Percentiles rank a stretch among this genome's conserved stretches.
Conservation (phyloP, 768 basidiomycete genomes). For the Mrakia gelida region DNA sequence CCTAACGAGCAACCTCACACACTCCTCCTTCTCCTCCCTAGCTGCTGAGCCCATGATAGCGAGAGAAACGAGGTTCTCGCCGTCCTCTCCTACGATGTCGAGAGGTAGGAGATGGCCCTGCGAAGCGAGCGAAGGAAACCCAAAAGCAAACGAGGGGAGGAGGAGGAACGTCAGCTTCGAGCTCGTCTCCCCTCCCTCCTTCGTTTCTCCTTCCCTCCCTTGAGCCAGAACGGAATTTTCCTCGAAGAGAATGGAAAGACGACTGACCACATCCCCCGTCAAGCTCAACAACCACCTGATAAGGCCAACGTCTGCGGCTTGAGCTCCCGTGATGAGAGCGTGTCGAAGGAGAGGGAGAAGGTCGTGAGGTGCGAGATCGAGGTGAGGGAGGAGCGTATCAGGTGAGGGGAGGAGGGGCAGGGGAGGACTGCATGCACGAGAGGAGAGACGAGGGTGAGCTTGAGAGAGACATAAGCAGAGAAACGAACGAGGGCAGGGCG, state of each 20-base stretch:
- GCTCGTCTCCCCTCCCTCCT: neutral
- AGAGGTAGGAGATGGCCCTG: constrained; percentile 24
- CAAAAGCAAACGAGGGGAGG: neutral
- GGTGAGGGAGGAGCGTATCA: constrained; percentile 16
- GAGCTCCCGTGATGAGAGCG: constrained; percentile 15
- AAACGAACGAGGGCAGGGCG: neutral
- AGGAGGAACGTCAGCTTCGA: neutral
- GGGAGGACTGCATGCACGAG: constrained; percentile 6
- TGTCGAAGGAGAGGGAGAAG: constrained; percentile 30
- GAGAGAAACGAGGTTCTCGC: constrained; percentile 54
- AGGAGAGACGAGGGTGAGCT: neutral
- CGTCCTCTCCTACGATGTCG: constrained; percentile 73
- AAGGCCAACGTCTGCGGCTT: constrained; percentile 9
- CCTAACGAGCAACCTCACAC: constrained; percentile 69
- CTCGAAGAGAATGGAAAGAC: neutral
- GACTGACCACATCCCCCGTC: constrained; percentile 8
- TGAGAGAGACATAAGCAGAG: neutral
- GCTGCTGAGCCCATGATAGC: constrained; percentile 57
- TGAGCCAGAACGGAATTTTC: neutral
- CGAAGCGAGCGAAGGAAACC: neutral
- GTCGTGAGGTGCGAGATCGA: constrained; percentile 24
- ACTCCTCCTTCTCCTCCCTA: constrained; percentile 86
- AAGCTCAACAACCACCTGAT: constrained; percentile 23
- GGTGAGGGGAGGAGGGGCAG: constrained; percentile 21
- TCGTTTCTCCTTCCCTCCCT: neutral